Evolutionary conservation across 2,329 filamentous ascomycete genomes (phyloP).

Genomic region (Atkinsonella texensis): DNA sequence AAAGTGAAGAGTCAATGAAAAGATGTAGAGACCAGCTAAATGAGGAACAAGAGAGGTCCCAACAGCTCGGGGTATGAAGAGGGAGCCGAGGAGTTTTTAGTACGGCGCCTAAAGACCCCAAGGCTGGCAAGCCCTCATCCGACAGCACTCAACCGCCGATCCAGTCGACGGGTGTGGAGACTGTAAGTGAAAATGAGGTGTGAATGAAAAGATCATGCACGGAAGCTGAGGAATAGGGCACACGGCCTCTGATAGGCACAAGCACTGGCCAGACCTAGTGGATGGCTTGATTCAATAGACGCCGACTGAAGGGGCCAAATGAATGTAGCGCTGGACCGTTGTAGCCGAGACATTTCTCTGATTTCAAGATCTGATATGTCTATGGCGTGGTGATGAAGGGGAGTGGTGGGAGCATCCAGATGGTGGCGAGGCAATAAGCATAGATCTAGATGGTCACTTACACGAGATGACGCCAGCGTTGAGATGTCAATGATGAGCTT

Average conservation of each 20-base stretch:
- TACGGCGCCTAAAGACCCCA: slow-evolving; percentile 16
- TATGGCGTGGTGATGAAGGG: neutral
- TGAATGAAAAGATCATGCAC: slow-evolving; percentile 6
- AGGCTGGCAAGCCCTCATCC: slow-evolving; percentile 16
- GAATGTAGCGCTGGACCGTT: slow-evolving; percentile 29
- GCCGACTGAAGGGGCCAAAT: slow-evolving; percentile 1
- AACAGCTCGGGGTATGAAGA: slow-evolving; percentile 21
- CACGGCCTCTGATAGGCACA: slow-evolving; percentile 5
- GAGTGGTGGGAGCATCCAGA: neutral
- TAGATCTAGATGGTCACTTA: neutral
- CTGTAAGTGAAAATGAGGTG: slow-evolving; percentile 13
- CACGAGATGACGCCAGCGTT: neutral
- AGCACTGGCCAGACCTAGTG: slow-evolving; percentile 1
- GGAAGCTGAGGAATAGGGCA: slow-evolving; percentile 1
- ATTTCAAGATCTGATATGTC: neutral
- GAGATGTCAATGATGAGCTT: neutral
- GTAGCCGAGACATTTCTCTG: neutral
- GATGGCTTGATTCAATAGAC: slow-evolving; percentile 5
- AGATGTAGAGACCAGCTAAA: slow-evolving; percentile 43
- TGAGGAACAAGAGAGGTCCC: slow-evolving; percentile 27
- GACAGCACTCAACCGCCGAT: slow-evolving; percentile 23
- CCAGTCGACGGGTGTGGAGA: slow-evolving; percentile 15
- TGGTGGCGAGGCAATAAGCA: neutral
- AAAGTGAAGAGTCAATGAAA: slow-evolving; percentile 15
- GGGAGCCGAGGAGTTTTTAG: slow-evolving; percentile 42